Percentiles rank a stretch among this genome's conserved stretches.
phyloP scores from a whole-genome alignment of 2,329 filamentous ascomycete species.

The Cladorrhinum sp. region DNA sequence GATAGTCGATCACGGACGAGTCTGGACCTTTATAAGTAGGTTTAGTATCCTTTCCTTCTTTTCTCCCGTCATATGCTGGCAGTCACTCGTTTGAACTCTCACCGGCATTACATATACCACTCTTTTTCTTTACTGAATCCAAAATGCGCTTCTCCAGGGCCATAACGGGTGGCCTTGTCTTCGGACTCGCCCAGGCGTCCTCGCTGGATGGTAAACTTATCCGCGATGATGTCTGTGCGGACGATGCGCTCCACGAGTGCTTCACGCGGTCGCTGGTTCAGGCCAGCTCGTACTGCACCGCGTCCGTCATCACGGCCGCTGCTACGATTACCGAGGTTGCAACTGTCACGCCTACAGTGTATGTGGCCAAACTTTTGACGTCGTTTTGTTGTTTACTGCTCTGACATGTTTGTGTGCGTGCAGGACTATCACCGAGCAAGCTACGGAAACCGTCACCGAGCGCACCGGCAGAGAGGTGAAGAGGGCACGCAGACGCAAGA shows the following conservation, averaged over 20 bases:
- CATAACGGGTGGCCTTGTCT: neutral
- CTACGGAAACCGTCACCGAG: neutral
- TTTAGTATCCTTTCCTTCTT: neutral
- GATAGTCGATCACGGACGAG: neutral
- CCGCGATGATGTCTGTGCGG: neutral
- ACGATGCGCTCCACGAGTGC: neutral
- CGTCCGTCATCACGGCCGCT: neutral
- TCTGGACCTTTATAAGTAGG: neutral
- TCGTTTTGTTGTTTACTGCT: neutral
- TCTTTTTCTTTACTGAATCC: neutral
- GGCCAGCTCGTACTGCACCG: slow-evolving; percentile 2
- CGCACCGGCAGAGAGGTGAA: neutral
- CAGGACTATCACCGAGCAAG: neutral
- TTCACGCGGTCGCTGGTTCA: slow-evolving; percentile 4
- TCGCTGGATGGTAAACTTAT: neutral
- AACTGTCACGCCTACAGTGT: slow-evolving; percentile 4
- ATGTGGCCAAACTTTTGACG: neutral
- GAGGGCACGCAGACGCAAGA: neutral
- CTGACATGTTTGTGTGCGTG: neutral
- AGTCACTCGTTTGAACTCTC: neutral
- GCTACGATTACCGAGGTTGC: neutral
- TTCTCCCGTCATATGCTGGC: neutral
- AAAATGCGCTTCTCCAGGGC: neutral
- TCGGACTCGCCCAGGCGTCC: neutral
- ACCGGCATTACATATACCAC: neutral